These are phyloP conservation scores for Cucumis sativus DNA, from an alignment of 306 rosid species.

Conservation along the genomic window Cucumber_9930_V3 NC_026657.2:10723001-10723500, in stretches of 20 bases:
- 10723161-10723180: not conserved
- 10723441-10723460: too few relatives aligned
- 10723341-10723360: slow-evolving; percentile 2
- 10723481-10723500: too few relatives aligned
- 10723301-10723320: not conserved
- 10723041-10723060: not conserved
- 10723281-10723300: not conserved
- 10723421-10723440: too few relatives aligned
- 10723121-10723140: not conserved
- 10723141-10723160: not conserved
- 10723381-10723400: too few relatives aligned
- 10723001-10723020: too few relatives aligned
- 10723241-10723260: slow-evolving; percentile 6
- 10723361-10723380: not conserved
- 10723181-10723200: not conserved
- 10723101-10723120: not conserved
- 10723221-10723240: not conserved
- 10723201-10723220: not conserved
- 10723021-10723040: too few relatives aligned
- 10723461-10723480: too few relatives aligned
- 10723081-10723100: not conserved
- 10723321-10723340: not conserved
- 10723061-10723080: not conserved
- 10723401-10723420: too few relatives aligned
- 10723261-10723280: not conserved